These are phyloP conservation scores for Neonectria magnoliae DNA, from an alignment of 2,329 filamentous ascomycete genomes.

Conservation along the genomic window DNA sequence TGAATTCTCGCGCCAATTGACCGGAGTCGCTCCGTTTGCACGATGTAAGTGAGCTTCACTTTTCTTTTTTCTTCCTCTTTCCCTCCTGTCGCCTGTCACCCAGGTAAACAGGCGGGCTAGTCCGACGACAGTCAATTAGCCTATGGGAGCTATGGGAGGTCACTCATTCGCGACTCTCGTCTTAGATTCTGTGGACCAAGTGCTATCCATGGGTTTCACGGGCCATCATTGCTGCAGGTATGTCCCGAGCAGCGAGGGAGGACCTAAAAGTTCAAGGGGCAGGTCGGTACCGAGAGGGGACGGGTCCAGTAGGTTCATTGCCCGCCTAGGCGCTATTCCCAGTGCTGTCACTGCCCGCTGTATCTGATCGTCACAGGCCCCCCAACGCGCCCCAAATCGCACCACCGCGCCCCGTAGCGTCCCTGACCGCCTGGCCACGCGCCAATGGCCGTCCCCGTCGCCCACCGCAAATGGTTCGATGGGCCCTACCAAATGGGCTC, in stretches of 20 bases:
- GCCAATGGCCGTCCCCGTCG: conserved; percentile 16
- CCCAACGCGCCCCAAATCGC: conserved; percentile 10
- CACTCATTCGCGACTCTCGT: conserved; percentile 17
- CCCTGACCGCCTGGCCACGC: conserved; percentile 22
- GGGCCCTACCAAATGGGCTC: conserved; percentile 20
- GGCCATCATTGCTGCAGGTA: conserved; percentile 4
- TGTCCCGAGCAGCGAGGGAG: background rate
- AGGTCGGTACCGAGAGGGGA: background rate
- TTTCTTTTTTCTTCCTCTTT: background rate
- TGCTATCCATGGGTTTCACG: conserved; percentile 20
- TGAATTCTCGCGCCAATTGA: conserved; percentile 13
- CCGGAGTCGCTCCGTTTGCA: conserved; percentile 12
- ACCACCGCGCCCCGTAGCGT: conserved; percentile 22
- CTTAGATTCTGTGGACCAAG: background rate
- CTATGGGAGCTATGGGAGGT: conserved; percentile 17
- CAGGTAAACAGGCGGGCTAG: conserved; percentile 9
- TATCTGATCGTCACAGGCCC: conserved; percentile 1
- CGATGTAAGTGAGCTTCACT: background rate
- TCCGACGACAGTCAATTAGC: conserved; percentile 16
- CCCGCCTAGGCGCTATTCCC: background rate
- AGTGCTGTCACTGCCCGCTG: background rate
- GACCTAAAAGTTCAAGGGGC: background rate
- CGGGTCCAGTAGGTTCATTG: background rate
- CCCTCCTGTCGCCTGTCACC: background rate
- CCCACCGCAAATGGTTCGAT: conserved; percentile 25